phyloP scores from a whole-genome alignment of 495 filamentous ascomycete genomes.

The Cercophora samala region DNA sequence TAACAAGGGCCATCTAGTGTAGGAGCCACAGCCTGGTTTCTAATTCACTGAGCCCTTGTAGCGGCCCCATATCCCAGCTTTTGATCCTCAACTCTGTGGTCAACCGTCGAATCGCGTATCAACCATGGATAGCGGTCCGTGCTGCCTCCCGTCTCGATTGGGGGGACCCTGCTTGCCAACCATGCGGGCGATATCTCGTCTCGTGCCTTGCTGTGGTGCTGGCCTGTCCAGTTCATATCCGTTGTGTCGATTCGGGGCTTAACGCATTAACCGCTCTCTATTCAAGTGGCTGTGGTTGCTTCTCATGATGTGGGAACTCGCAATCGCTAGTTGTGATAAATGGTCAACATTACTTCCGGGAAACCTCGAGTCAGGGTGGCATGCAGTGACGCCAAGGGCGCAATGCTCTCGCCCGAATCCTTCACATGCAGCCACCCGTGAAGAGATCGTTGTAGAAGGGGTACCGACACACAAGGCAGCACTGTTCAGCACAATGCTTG shows the following conservation, averaged over 20 bases:
- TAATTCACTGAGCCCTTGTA: background rate
- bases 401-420: slow-evolving; percentile 1
- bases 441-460: slow-evolving; percentile 7
- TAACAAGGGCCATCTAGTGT: slow-evolving; percentile 19
- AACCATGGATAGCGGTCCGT: slow-evolving; percentile 24
- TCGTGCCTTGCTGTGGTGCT: background rate
- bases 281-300: background rate
- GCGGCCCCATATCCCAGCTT: background rate
- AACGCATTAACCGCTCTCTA: slow-evolving; percentile 5
- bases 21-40: slow-evolving; percentile 24
- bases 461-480: background rate
- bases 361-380: background rate
- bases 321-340: background rate
- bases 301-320: background rate
- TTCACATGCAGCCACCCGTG: slow-evolving; percentile 21
- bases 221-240: slow-evolving; percentile 5
- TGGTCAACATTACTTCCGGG: background rate
- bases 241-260: background rate
- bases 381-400: slow-evolving; percentile 12
- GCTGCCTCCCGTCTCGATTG: slow-evolving; percentile 17
- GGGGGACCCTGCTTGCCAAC: slow-evolving; percentile 18
- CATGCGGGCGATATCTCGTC: background rate
- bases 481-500: background rate
- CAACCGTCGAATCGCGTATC: slow-evolving; percentile 28
- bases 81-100: slow-evolving; percentile 17